A percentile compares a stretch with the other conserved stretches of the same genome.
Conservation (phyloP, 129 eudicot species). For the Glebionis coronaria region DNA sequence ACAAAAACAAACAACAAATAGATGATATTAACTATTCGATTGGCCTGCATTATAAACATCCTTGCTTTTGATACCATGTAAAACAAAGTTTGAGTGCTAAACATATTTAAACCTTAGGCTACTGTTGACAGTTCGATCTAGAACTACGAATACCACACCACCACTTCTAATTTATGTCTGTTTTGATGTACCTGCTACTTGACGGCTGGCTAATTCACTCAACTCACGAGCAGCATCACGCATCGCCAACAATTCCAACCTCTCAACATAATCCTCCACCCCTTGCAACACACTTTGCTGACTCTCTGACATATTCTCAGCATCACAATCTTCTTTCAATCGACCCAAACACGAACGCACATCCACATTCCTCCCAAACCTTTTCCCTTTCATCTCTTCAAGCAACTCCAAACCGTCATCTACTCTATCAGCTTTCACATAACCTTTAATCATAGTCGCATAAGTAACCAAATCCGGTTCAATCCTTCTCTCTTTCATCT, state of each 20-base stretch:
- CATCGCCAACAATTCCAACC: slow-evolving; percentile 31
- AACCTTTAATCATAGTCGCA: too few species aligned
- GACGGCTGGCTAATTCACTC: slow-evolving; percentile 20
- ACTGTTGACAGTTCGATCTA: too few species aligned
- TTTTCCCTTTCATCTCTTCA: slow-evolving; percentile 61
- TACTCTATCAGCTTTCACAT: too few species aligned
- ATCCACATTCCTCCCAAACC: slow-evolving; percentile 48
- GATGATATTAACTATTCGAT: too few species aligned
- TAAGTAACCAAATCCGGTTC: too few species aligned
- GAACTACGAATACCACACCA: background rate
- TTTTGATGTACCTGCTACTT: background rate
- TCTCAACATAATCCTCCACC: slow-evolving; percentile 45
- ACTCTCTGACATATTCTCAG: slow-evolving; percentile 60
- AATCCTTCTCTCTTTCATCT: too few species aligned
- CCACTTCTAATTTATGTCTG: background rate
- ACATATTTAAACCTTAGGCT: too few species aligned
- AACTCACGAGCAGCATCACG: slow-evolving; percentile 30
- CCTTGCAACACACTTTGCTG: slow-evolving; percentile 43
- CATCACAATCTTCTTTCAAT: slow-evolving; percentile 66
- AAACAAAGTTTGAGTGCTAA: too few species aligned
- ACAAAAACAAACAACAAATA: too few species aligned
- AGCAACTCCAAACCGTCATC: slow-evolving; percentile 36
- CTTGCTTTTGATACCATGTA: too few species aligned
- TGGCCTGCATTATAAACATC: too few species aligned
- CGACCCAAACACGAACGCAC: slow-evolving; percentile 45